Conservation (phyloP, 805 yeast species). For the Vanderwaltozyma yarrowii region DNA sequence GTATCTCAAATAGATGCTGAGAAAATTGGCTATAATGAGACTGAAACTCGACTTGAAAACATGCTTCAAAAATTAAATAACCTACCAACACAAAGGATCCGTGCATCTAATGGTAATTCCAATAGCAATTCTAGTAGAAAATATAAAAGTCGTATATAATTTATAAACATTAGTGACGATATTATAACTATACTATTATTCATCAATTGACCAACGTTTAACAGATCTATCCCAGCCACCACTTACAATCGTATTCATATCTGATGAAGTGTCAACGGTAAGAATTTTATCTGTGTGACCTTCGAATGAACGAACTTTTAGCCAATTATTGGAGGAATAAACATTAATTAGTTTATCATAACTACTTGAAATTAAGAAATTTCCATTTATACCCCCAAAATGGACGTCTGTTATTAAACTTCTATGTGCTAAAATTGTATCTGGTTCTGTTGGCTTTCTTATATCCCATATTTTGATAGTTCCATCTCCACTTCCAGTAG, state of each 20-base stretch:
- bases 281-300: conserved; percentile 63
- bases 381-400: conserved; percentile 38
- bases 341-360: conserved; percentile 61
- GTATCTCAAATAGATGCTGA: conserved; percentile 11
- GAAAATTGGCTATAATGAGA: conserved; percentile 4
- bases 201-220: conserved; percentile 43
- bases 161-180: too few relatives aligned
- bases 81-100: conserved; percentile 18
- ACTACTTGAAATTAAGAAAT: conserved; percentile 48
- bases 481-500: conserved; percentile 81
- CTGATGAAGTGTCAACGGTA: conserved; percentile 47
- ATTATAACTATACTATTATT: not conserved
- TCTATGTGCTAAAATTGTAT: conserved; percentile 63
- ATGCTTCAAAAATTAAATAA: conserved; percentile 14
- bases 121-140: conserved; percentile 7
- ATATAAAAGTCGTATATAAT: conserved; percentile 6
- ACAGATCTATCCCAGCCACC: conserved; percentile 83
- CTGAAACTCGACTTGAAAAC: conserved; percentile 10
- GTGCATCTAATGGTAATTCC: conserved; percentile 8
- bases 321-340: conserved; percentile 68
- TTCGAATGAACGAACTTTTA: conserved; percentile 38
- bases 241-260: conserved; percentile 39
- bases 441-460: conserved; percentile 32
- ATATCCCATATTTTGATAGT: conserved; percentile 80
- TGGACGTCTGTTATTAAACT: conserved; percentile 58